Evolutionary conservation across 2,329 filamentous ascomycete species (phyloP).

Genomic region (Laburnicola sp.): DNA sequence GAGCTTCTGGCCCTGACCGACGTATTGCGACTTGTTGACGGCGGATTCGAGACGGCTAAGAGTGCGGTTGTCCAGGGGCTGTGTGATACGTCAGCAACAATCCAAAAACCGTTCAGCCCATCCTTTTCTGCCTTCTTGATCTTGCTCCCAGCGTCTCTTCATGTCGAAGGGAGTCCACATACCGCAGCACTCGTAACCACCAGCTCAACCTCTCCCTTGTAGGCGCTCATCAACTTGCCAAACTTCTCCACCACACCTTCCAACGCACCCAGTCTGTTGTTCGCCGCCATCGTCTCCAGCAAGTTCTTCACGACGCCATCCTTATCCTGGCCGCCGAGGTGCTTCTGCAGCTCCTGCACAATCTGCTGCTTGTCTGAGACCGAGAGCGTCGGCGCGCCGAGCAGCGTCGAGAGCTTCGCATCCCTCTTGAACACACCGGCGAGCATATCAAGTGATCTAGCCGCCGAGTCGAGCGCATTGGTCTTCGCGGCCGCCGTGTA

Average conservation of each 20-base stretch:
- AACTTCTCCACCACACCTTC: constrained; percentile 88
- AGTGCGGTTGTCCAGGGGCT: constrained; percentile 86
- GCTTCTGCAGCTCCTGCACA: constrained; percentile 84
- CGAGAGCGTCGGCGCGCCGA: constrained; percentile 78
- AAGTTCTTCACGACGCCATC: constrained; percentile 90
- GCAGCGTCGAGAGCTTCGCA: constrained; percentile 74
- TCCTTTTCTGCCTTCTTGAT: neutral
- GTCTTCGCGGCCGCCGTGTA: constrained; percentile 95
- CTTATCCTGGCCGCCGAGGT: constrained; percentile 69
- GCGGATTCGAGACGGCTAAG: constrained; percentile 83
- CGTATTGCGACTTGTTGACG: constrained; percentile 85
- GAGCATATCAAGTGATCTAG: constrained; percentile 76
- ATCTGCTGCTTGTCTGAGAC: constrained; percentile 81
- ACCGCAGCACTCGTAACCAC: constrained; percentile 88
- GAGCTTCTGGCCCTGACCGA: constrained; percentile 92
- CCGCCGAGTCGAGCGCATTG: constrained; percentile 79
- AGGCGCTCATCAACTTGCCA: constrained; percentile 79
- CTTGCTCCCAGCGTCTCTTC: neutral
- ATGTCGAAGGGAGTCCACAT: constrained; percentile 44
- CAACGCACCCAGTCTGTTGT: constrained; percentile 89
- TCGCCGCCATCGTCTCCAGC: constrained; percentile 84
- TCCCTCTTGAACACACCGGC: constrained; percentile 76
- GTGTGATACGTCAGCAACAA: constrained; percentile 8
- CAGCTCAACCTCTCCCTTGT: constrained; percentile 91
- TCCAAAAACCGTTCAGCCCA: neutral